Conservation (phyloP, 1,139 yeast genomes). For the Yamadazyma trypodendri region DNA sequence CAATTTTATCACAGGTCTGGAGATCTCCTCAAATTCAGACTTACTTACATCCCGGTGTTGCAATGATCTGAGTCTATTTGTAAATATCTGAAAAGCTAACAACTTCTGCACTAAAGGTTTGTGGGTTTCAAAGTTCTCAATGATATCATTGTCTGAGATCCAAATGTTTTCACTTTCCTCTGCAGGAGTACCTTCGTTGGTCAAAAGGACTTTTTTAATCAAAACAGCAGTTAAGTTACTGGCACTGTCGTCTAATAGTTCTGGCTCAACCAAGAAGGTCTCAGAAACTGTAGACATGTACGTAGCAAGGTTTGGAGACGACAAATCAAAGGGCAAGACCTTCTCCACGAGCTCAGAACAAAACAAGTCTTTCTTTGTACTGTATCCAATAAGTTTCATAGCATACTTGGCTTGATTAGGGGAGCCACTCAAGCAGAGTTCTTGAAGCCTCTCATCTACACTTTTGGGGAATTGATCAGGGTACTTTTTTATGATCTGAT, state of each 20-base stretch:
- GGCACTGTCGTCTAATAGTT: constrained; percentile 51
- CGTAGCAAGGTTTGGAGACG: constrained; percentile 42
- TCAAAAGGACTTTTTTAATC: constrained; percentile 59
- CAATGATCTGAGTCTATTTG: constrained; percentile 59
- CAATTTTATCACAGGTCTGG: constrained; percentile 67
- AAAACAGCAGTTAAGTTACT: constrained; percentile 59
- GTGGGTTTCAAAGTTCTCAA: constrained; percentile 19
- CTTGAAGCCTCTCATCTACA: constrained; percentile 33
- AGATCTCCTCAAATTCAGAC: constrained; percentile 31
- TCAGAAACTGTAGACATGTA: constrained; percentile 64
- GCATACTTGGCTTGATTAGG: constrained; percentile 69
- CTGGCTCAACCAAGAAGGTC: constrained; percentile 52
- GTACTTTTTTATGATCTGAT: constrained; percentile 53
- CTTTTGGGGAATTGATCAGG: constrained; percentile 41
- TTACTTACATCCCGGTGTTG: constrained; percentile 29
- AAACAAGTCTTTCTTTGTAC: constrained; percentile 39
- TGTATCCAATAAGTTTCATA: constrained; percentile 50
- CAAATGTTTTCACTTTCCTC: constrained; percentile 36
- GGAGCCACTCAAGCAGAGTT: constrained; percentile 51
- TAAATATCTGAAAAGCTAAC: constrained; percentile 57
- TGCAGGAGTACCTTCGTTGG: constrained; percentile 32
- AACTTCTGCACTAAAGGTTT: constrained; percentile 45
- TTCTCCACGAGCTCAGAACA: constrained; percentile 37
- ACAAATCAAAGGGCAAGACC: constrained; percentile 52
- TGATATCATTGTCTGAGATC: constrained; percentile 49